Evolutionary conservation across 495 filamentous ascomycete genomes (phyloP).

Genomic region (Annulohypoxylon bovei): DNA sequence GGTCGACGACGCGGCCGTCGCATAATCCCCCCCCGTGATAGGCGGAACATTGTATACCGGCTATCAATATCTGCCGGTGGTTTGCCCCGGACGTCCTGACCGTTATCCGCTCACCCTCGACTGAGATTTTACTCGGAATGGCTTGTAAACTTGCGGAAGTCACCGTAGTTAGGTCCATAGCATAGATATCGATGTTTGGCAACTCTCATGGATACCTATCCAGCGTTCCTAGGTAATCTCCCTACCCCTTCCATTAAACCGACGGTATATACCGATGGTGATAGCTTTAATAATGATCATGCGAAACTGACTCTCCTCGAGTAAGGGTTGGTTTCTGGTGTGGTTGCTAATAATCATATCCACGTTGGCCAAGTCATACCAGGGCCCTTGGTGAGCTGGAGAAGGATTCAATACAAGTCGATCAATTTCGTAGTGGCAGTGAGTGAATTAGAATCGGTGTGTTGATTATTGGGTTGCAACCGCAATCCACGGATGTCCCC

Average conservation of each 20-base stretch:
- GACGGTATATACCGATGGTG: conserved; percentile 43
- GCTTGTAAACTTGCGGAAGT: conserved; percentile 40
- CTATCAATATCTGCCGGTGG: conserved; percentile 40
- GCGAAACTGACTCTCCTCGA: conserved; percentile 29
- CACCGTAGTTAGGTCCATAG: conserved; percentile 40
- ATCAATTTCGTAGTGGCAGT: not conserved
- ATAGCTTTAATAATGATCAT: conserved; percentile 33
- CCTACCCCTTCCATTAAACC: conserved; percentile 43
- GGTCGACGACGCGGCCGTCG: conserved; percentile 21
- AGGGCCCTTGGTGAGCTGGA: conserved; percentile 28
- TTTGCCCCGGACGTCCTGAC: conserved; percentile 35
- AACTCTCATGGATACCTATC: conserved; percentile 41
- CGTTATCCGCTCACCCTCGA: conserved; percentile 40
- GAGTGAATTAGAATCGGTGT: conserved; percentile 38
- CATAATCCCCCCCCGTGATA: conserved; percentile 33
- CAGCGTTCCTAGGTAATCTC: conserved; percentile 45
- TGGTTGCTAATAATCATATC: conserved; percentile 12
- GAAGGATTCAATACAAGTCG: conserved; percentile 36
- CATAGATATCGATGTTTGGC: conserved; percentile 46
- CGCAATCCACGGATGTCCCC: conserved; percentile 36
- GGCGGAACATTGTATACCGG: conserved; percentile 46
- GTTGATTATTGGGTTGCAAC: conserved; percentile 32
- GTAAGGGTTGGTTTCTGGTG: not conserved
- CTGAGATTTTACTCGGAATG: conserved; percentile 46
- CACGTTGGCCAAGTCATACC: conserved; percentile 42